A percentile compares a stretch with the other conserved stretches of the same genome.
phyloP scores from a whole-genome alignment of 371 early-diverging fungal species.

The Mucor racemosus region DNA sequence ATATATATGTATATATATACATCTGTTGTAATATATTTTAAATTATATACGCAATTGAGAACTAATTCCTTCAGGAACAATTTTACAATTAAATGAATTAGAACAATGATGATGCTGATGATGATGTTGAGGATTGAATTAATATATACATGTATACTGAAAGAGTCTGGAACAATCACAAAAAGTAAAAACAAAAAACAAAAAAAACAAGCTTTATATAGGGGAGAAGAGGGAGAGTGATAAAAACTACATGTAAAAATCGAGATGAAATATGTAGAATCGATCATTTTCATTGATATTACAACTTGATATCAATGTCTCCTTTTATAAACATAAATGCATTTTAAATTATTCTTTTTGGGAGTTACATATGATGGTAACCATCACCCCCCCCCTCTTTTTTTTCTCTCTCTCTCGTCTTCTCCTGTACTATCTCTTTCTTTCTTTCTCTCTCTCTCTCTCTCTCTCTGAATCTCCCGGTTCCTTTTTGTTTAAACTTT shows the following conservation, averaged over 20 bases:
- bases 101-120: neutral
- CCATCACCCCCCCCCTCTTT: neutral
- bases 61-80: neutral
- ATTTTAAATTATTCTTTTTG: conserved; percentile 8
- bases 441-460: conserved; percentile 2
- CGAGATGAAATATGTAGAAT: neutral
- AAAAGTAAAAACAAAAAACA: too few species aligned
- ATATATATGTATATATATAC: neutral
- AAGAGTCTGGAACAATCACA: conserved; percentile 1
- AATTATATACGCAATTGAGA: neutral
- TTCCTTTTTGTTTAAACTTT: conserved; percentile 8
- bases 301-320: neutral
- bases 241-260: neutral
- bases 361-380: neutral
- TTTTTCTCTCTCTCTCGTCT: neutral
- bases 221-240: neutral
- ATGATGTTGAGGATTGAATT: neutral
- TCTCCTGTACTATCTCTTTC: too few species aligned
- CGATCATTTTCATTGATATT: conserved; percentile 4
- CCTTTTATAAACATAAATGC: neutral
- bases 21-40: neutral
- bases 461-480: conserved; percentile 3
- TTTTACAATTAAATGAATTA: neutral
- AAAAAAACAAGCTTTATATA: neutral
- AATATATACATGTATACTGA: neutral